A percentile compares a stretch with the other conserved stretches of the same genome.
Evolutionary conservation across 1,284 basidiomycete genomes (phyloP).

Genomic region (Apiotrichum sp.): DNA sequence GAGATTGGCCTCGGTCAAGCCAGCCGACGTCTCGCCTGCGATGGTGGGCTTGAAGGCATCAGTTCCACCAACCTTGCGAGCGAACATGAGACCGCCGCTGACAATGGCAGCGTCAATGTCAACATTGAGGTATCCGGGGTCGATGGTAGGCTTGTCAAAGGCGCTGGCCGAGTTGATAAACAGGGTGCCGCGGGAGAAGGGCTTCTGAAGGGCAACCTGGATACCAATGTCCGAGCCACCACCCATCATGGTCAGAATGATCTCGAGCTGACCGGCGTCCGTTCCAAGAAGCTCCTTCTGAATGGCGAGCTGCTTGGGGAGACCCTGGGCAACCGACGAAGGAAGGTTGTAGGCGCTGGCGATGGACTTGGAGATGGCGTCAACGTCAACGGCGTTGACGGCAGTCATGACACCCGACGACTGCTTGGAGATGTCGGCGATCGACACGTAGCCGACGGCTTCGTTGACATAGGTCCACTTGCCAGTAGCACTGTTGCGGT

Average conservation of each 20-base stretch:
- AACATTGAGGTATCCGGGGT: constrained; percentile 56
- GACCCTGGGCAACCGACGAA: constrained; percentile 31
- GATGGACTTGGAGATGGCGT: constrained; percentile 68
- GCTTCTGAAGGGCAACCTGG: constrained; percentile 46
- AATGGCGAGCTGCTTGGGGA: constrained; percentile 37
- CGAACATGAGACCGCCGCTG: constrained; percentile 29
- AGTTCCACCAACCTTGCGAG: constrained; percentile 29
- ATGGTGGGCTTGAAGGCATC: constrained; percentile 29
- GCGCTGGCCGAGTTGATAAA: constrained; percentile 54
- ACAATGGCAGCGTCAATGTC: constrained; percentile 42
- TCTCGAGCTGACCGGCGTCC: constrained; percentile 43
- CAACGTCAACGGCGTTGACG: constrained; percentile 53
- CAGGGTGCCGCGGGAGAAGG: constrained; percentile 47
- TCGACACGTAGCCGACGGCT: constrained; percentile 34
- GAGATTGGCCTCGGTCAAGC: constrained; percentile 32
- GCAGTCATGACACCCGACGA: constrained; percentile 52
- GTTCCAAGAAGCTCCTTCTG: constrained; percentile 29
- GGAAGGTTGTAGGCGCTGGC: constrained; percentile 33
- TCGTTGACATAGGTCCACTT: constrained; percentile 47
- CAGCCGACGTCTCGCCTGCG: constrained; percentile 26
- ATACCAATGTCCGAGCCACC: constrained; percentile 34
- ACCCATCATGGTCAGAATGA: constrained; percentile 42
- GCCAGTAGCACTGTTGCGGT: constrained; percentile 29
- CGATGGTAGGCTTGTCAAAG: constrained; percentile 57
- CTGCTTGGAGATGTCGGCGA: constrained; percentile 28